phyloP scores from a whole-genome alignment of 192 early-diverging fungal genomes.

The Coemansia sp. region DNA sequence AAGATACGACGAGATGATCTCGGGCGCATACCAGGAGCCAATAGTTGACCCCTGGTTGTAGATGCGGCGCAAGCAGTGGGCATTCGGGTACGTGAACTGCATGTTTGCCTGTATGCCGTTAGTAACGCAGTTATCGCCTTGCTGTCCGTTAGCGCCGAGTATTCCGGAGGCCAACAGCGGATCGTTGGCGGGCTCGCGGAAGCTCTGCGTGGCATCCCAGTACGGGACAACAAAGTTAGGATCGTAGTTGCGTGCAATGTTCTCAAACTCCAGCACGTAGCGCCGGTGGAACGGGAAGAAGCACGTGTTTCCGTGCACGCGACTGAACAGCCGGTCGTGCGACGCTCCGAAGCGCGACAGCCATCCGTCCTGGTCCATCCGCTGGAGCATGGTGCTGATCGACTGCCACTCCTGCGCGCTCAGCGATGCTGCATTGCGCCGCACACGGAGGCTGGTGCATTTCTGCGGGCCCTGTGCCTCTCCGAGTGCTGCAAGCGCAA shows the following conservation, averaged over 20 bases:
- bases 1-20: slow-evolving; percentile 47
- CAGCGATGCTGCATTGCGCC: slow-evolving; percentile 46
- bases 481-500: slow-evolving; percentile 29
- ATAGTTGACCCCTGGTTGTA: slow-evolving; percentile 36
- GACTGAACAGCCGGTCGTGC: slow-evolving; percentile 45
- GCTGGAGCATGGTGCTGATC: slow-evolving; percentile 34
- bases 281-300: slow-evolving; percentile 58
- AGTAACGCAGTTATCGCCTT: slow-evolving; percentile 21
- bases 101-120: slow-evolving; percentile 48
- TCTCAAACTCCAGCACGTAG: slow-evolving; percentile 53
- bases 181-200: slow-evolving; percentile 33
- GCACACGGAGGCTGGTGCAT: slow-evolving; percentile 36
- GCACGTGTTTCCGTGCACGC: slow-evolving; percentile 46
- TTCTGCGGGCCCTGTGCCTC: slow-evolving; percentile 27
- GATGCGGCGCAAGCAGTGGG: slow-evolving; percentile 53
- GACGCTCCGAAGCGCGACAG: slow-evolving; percentile 33
- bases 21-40: slow-evolving; percentile 46
- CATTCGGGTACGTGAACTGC: slow-evolving; percentile 45
- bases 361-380: slow-evolving; percentile 46
- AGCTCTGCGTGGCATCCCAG: slow-evolving; percentile 54
- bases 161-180: slow-evolving; percentile 28
- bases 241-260: slow-evolving; percentile 38
- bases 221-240: slow-evolving; percentile 52
- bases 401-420: slow-evolving; percentile 47
- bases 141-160: slow-evolving; percentile 42